Evolutionary conservation across 139 green algal genomes (phyloP).

Genomic region (Ettlia oleoabundans): DNA sequence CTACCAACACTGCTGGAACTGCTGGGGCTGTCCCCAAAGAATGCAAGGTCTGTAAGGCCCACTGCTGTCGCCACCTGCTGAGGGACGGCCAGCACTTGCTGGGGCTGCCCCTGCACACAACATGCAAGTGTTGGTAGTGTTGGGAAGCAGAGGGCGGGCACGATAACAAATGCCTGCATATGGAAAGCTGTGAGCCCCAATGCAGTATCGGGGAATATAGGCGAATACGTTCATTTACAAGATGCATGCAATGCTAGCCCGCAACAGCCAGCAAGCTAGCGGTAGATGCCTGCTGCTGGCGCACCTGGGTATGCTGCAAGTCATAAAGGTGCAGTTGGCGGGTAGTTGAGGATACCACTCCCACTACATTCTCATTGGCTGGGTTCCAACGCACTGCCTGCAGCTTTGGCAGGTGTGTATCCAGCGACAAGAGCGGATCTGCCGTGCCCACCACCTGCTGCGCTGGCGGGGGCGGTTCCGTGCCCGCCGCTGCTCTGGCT

Average conservation of each 20-base stretch:
- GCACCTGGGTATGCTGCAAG: constrained; percentile 45
- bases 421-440: constrained; percentile 31
- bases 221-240: too few species aligned
- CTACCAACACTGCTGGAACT: background rate
- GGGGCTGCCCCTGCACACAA: constrained; percentile 16
- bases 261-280: too few species aligned
- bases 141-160: background rate
- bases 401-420: constrained; percentile 32
- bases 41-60: constrained; percentile 25
- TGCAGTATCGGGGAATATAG: too few species aligned
- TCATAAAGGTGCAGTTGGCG: constrained; percentile 42
- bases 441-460: background rate
- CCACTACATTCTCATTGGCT: constrained; percentile 37
- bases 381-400: constrained; percentile 41
- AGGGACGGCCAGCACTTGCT: background rate
- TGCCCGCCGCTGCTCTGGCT: background rate
- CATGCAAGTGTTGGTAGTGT: too few species aligned
- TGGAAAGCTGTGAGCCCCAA: too few species aligned
- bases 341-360: constrained; percentile 2
- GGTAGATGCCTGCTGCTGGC: too few species aligned
- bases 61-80: constrained; percentile 12
- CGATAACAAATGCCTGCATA: too few species aligned
- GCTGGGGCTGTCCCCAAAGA: constrained; percentile 6
- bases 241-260: too few species aligned
- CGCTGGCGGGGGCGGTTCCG: background rate